Conservation (phyloP, 2,329 filamentous ascomycete species). For the Penicillium decumbens region DNA sequence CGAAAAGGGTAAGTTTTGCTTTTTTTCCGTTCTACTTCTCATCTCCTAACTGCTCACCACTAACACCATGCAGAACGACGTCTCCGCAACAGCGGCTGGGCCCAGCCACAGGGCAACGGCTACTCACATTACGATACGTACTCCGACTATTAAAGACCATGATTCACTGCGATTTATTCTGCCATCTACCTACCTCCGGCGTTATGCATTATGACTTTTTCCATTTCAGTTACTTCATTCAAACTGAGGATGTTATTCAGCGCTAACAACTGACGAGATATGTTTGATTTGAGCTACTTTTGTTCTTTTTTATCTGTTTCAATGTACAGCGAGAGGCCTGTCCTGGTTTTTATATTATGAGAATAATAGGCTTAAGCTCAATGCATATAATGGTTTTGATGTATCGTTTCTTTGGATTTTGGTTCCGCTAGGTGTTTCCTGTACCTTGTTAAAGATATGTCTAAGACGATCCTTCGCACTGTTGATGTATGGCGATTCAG, state of each 20-base stretch:
- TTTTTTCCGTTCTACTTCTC: no score
- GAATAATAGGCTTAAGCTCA: neutral
- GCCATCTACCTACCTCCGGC: slow-evolving; percentile 12
- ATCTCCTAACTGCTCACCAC: no score
- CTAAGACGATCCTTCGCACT: no score
- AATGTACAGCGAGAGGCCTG: neutral
- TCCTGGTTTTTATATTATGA: neutral
- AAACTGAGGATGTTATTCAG: neutral
- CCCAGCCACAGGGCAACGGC: slow-evolving; percentile 23
- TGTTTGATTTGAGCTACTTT: neutral
- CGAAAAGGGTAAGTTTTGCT: slow-evolving; percentile 59
- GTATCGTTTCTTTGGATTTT: neutral
- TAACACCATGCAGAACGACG: slow-evolving; percentile 33
- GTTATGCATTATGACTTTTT: neutral
- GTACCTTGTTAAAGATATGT: no score
- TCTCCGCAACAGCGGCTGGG: slow-evolving; percentile 27
- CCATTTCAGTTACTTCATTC: neutral
- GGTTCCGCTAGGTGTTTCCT: no score
- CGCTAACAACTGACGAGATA: slow-evolving; percentile 5
- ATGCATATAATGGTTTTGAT: neutral
- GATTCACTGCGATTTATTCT: slow-evolving; percentile 18
- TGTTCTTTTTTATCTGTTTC: neutral
- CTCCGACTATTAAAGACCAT: slow-evolving; percentile 32
- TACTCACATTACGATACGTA: slow-evolving; percentile 37
- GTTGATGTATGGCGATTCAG: no score